Evolutionary conservation across 2,329 filamentous ascomycete genomes (phyloP).

Genomic region (Penicillium sp.): DNA sequence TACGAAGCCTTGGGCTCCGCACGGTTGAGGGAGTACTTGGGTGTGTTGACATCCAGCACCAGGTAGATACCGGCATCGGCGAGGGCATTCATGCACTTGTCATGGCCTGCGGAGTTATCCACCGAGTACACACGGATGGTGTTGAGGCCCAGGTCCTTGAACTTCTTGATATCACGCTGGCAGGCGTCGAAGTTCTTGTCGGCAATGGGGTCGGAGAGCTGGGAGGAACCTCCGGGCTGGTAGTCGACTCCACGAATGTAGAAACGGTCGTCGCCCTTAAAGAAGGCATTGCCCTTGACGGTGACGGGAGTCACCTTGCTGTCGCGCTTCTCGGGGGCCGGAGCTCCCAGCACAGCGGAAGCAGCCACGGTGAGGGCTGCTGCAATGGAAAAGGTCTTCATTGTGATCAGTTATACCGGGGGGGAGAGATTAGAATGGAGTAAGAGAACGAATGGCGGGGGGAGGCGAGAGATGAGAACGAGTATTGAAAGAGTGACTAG

Average conservation of each 20-base stretch:
- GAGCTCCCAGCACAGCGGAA: slow-evolving; percentile 47
- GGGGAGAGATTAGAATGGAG: slow-evolving; percentile 4
- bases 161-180: slow-evolving; percentile 74
- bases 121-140: slow-evolving; percentile 89
- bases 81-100: slow-evolving; percentile 78
- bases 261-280: slow-evolving; percentile 58
- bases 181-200: slow-evolving; percentile 66
- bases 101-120: slow-evolving; percentile 79
- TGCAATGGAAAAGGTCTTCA: slow-evolving; percentile 54
- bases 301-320: slow-evolving; percentile 55
- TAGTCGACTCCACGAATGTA: slow-evolving; percentile 59
- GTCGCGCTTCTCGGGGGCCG: slow-evolving; percentile 38
- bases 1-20: slow-evolving; percentile 70
- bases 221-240: slow-evolving; percentile 62
- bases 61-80: slow-evolving; percentile 87
- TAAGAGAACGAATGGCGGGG: slow-evolving; percentile 1
- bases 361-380: slow-evolving; percentile 46
- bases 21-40: slow-evolving; percentile 83
- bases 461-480: slow-evolving; percentile 1
- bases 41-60: slow-evolving; percentile 88
- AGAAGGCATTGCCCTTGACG: slow-evolving; percentile 66
- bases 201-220: slow-evolving; percentile 70
- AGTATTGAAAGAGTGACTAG: neutral
- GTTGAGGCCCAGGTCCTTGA: slow-evolving; percentile 84
- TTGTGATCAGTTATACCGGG: too few relatives aligned